A percentile compares a stretch with the other conserved stretches of the same genome.
These are phyloP conservation scores for Pythium myriotylum DNA, from an alignment of 352 stramenopile species.

Conservation along the genomic window DNA sequence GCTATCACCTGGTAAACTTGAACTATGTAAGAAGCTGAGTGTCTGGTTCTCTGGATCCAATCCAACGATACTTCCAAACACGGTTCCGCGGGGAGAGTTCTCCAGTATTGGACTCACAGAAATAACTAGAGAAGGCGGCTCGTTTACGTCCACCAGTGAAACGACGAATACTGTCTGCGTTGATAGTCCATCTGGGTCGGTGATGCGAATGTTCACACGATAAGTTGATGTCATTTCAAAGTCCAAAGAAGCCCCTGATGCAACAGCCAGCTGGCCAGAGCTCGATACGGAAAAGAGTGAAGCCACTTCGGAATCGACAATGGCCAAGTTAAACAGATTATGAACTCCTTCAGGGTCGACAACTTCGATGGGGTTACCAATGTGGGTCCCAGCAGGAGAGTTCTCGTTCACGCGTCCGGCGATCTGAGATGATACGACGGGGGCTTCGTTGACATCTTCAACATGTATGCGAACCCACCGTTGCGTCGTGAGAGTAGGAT, in stretches of 20 bases:
- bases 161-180: conserved; percentile 19
- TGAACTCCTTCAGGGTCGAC: conserved; percentile 31
- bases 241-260: conserved; percentile 16
- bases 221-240: conserved; percentile 23
- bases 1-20: conserved; percentile 20
- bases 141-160: conserved; percentile 36
- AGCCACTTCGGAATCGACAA: neutral
- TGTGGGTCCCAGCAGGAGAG: neutral
- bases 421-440: conserved; percentile 4
- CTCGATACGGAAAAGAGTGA: conserved; percentile 14
- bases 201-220: conserved; percentile 27
- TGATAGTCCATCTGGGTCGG: conserved; percentile 27
- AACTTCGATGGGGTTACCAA: conserved; percentile 17
- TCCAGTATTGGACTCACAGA: conserved; percentile 33
- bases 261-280: conserved; percentile 15
- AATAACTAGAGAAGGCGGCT: conserved; percentile 29
- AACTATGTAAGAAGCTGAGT: conserved; percentile 36
- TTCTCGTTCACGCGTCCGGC: conserved; percentile 21
- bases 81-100: conserved; percentile 43
- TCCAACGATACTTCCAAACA: conserved; percentile 38
- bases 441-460: conserved; percentile 32
- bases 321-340: conserved; percentile 18
- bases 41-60: conserved; percentile 61
- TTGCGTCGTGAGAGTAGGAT: neutral
- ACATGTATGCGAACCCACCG: conserved; percentile 22